Base-by-base conservation (phyloP, 345 rosid genomes). In the Hibiscus tridactylites region DNA sequence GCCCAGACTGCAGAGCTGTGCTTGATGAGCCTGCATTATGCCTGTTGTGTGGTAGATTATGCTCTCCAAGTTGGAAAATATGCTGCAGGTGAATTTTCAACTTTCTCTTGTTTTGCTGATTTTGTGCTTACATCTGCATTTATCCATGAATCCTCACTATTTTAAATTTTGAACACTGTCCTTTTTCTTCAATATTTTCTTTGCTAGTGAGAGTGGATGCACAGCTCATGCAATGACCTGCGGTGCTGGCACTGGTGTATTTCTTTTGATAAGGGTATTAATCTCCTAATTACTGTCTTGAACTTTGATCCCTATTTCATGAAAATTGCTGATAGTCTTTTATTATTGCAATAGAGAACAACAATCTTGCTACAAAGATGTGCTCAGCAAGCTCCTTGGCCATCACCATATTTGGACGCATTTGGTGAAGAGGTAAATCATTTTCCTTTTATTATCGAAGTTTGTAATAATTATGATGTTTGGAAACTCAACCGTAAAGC, bases 381-480 rank as follows among this genome's bases (percentile, higher is more conserved):
- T 78, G 91, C 85, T 7, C 93, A 90, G 28, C 97, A 83, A 75
- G 85, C 99, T 73, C 83, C 86, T 74, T 95, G 99, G 99, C 96
- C 91, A 13, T 92, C 99, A 54, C 98, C 85, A 5, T 95, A 90
- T 81, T 85, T 95, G 85, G 99, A 95, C 84, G 84, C 83, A 4
- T 95, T 81, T 82, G 99, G 99, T 65, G 99, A 92, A 90, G 99
- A 95, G 98, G 99, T 89, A 71, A 77, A 9, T 60, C 13, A 47
- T 54, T 17, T 28, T 12, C 70, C 4, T 33, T 9, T 24, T n/a
- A 5, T 11, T 62, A 9, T 15, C 10, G 29, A 49, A 67, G 6
- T 47, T 26, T 15, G 15, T 66, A 15, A 49, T 0, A 8, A 1
- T 7, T 46, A 66, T 46, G 39, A 26, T 2, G 13, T 28, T 66